Conservation (phyloP, 208 protist species). For the Porcisia hertigi region DNA sequence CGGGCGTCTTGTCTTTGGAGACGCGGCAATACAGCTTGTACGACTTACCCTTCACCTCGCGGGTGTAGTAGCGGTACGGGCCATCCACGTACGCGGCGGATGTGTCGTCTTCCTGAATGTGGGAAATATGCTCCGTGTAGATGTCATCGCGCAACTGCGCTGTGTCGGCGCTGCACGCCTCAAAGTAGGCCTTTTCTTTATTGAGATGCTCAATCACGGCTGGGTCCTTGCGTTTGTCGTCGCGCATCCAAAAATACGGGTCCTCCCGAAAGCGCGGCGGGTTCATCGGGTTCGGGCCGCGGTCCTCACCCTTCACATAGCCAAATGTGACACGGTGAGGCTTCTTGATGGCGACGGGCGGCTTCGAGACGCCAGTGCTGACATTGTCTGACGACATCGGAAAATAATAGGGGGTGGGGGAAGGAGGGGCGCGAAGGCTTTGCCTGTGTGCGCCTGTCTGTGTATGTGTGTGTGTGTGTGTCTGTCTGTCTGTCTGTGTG, state of each 20-base stretch:
- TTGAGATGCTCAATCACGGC: constrained; percentile 84
- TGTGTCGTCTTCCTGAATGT: constrained; percentile 87
- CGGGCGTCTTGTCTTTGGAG: constrained; percentile 42
- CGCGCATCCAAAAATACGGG: constrained; percentile 86
- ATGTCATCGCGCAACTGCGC: constrained; percentile 57
- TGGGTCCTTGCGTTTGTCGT: constrained; percentile 68
- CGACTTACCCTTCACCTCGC: constrained; percentile 77
- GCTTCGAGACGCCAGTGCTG: constrained; percentile 13
- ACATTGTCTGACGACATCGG: constrained; percentile 21
- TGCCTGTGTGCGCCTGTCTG: background rate
- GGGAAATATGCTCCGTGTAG: constrained; percentile 86
- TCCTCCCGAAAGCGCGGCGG: constrained; percentile 74
- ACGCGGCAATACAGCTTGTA: constrained; percentile 91
- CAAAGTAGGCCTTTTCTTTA: constrained; percentile 81
- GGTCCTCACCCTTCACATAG: constrained; percentile 81
- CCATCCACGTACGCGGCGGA: constrained; percentile 72
- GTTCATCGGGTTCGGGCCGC: constrained; percentile 85
- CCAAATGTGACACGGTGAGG: constrained; percentile 79
- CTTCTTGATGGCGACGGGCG: constrained; percentile 64
- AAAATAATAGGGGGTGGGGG: background rate
- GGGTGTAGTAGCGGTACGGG: constrained; percentile 82
- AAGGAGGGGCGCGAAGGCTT: background rate
- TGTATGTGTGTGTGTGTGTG: background rate
- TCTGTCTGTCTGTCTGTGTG: constrained; percentile 15
- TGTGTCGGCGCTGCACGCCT: constrained; percentile 65